These are phyloP conservation scores for Scortechinia acanthostroma DNA, from an alignment of 2,329 filamentous ascomycete species.

Conservation along the genomic window DNA sequence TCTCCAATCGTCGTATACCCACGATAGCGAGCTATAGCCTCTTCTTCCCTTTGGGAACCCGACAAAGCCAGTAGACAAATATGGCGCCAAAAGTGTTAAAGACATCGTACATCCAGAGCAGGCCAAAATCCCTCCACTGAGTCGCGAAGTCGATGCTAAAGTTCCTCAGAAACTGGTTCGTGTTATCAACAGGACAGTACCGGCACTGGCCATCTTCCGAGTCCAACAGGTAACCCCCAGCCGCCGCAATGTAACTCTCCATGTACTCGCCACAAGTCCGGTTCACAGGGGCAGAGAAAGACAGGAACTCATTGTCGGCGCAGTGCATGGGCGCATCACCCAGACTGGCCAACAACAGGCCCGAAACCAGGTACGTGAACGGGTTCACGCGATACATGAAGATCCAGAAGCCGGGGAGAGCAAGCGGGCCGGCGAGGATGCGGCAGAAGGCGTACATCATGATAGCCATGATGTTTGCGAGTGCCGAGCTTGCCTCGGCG, in stretches of 20 bases:
- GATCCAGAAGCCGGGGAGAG: slow-evolving; percentile 71
- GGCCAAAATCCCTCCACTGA: slow-evolving; percentile 46
- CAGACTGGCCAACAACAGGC: slow-evolving; percentile 64
- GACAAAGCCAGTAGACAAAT: slow-evolving; percentile 34
- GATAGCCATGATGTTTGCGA: slow-evolving; percentile 59
- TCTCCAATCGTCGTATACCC: slow-evolving; percentile 24
- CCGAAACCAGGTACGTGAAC: slow-evolving; percentile 75
- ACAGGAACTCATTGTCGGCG: slow-evolving; percentile 60
- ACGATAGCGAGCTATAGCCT: slow-evolving; percentile 15
- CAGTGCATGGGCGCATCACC: slow-evolving; percentile 62
- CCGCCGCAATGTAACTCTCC: slow-evolving; percentile 30
- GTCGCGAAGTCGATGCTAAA: slow-evolving; percentile 39
- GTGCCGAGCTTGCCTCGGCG: slow-evolving; percentile 55
- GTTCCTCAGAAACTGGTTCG: slow-evolving; percentile 4
- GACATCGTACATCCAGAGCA: slow-evolving; percentile 40
- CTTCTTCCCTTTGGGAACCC: slow-evolving; percentile 25
- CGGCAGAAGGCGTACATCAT: slow-evolving; percentile 54
- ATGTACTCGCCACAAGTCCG: slow-evolving; percentile 56
- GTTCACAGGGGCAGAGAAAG: slow-evolving; percentile 53
- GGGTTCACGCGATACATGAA: slow-evolving; percentile 80
- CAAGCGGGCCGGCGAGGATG: slow-evolving; percentile 29
- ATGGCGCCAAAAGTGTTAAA: slow-evolving; percentile 38
- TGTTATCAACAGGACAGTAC: slow-evolving; percentile 10
- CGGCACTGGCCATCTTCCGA: slow-evolving; percentile 5
- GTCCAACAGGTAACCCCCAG: slow-evolving; percentile 48